phyloP scores from a whole-genome alignment of 305 asterid genomes.

The Andrographis paniculata region DNA sequence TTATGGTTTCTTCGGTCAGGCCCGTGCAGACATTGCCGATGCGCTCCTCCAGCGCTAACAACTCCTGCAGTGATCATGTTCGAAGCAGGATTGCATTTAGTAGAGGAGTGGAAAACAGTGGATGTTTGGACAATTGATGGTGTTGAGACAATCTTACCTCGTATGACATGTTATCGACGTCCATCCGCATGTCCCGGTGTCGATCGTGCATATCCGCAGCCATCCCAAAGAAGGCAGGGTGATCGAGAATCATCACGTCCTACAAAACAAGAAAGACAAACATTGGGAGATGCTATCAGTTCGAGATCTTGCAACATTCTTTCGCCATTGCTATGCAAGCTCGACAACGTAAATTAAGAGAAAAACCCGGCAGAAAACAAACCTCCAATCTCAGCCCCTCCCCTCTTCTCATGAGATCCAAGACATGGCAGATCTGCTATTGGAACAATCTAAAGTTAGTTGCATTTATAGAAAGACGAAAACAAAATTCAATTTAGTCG shows the following conservation, averaged over 20 bases:
- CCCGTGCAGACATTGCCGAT: slow-evolving; percentile 90
- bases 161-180: slow-evolving; percentile 96
- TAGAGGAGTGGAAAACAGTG: background rate
- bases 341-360: no score
- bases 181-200: slow-evolving; percentile 91
- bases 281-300: background rate
- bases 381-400: slow-evolving; percentile 91
- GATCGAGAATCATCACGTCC: slow-evolving; percentile 91
- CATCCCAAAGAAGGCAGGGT: slow-evolving; percentile 66
- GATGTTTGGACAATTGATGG: background rate
- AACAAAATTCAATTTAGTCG: background rate
- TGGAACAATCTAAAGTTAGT: slow-evolving; percentile 14
- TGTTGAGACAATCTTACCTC: slow-evolving; percentile 39
- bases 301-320: no score
- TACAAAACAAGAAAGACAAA: slow-evolving; percentile 16
- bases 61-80: slow-evolving; percentile 39
- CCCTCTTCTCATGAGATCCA: slow-evolving; percentile 93
- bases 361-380: slow-evolving; percentile 15
- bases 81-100: slow-evolving; percentile 4
- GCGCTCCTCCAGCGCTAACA: slow-evolving; percentile 80
- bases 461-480: background rate
- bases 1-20: slow-evolving; percentile 56
- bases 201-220: slow-evolving; percentile 62
- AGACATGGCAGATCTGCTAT: slow-evolving; percentile 83
- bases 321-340: no score